Base-by-base conservation (phyloP, 208 protist species). In the Crithidia acanthocephali region DNA sequence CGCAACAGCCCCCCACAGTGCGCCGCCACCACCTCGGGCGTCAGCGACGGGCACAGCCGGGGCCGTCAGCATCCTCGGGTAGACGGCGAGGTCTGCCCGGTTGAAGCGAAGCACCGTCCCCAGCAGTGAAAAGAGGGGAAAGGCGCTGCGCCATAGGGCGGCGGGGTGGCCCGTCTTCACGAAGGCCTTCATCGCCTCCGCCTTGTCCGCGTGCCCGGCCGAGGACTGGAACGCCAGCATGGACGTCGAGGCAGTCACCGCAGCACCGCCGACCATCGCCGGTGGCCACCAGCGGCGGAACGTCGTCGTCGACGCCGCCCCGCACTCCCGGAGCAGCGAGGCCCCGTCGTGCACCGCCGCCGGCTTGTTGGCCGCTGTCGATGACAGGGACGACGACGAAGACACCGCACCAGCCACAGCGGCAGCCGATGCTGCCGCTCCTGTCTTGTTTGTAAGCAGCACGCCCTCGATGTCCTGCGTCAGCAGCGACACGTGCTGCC, bases 401-500 rank as follows among this genome's bases (percentile, higher is more conserved):
- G 9, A 6, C 13, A 15, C 44, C 18, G 44, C 44, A 4, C 35
- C 35, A 13, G 35, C 35, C 35, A 11, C 11, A 11, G 35, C 11
- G 44, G 44, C 10, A 7, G 44, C 16, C 9, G 28, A 3, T 13
- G 13, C 35, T 3, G 28, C 3, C n/a, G 56, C 56, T 2, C 30
- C 56, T n/a, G 16, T 47, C 25, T 33, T 27, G 9, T 18, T 47
- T 2, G 63, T 81, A 50, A 78, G 69, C 2, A 96, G 28, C 11
- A 85, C 59, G 5, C 91, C 91, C 35, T 78, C 68, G 20, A 85
- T 64, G 25, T 88, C 87, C 45, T 90, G 76, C 18, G 33, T 58
- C n/a, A 94, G 51, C 30, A 87, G 51, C 44, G 83, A 83, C 18
- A 79, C 83, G 9, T 67, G 58, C 32, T 69, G 72, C n/a, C 91